Conservation (phyloP, 164 flowering plant species). For the Cinnamomum micranthum region DNA sequence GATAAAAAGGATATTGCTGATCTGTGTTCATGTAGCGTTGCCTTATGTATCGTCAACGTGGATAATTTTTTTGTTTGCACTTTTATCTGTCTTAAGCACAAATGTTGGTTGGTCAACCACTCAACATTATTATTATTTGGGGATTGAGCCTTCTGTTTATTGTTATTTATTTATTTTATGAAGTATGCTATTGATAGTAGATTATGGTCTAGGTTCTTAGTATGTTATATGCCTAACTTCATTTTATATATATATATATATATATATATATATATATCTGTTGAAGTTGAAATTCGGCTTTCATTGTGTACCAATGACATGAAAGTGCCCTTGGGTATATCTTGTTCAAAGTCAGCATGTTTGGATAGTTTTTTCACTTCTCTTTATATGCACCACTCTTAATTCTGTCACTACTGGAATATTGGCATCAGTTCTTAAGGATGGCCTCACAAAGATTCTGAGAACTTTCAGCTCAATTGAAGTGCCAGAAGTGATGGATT, state of each 20-base stretch:
- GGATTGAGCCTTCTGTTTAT: background rate
- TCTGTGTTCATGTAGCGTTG: too few species aligned
- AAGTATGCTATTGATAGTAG: too few species aligned
- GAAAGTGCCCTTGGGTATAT: background rate
- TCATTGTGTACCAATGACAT: too few species aligned
- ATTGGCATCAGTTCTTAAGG: background rate
- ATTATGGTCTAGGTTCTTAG: too few species aligned
- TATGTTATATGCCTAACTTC: too few species aligned
- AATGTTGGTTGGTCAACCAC: background rate
- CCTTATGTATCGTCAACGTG: background rate
- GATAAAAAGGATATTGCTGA: too few species aligned
- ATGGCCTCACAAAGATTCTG: background rate
- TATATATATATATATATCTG: too few species aligned
- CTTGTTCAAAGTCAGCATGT: background rate
- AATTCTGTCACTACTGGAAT: background rate
- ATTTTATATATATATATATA: too few species aligned
- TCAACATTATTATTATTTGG: background rate
- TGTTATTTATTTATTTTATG: too few species aligned
- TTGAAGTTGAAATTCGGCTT: too few species aligned
- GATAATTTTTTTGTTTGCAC: background rate
- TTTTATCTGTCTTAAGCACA: background rate
- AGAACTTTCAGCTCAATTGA: background rate
- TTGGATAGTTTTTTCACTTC: too few species aligned
- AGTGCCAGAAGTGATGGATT: background rate
- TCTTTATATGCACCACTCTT: background rate